Conservation (phyloP, 1,139 yeast species). For the Taphrina sp. region DNA sequence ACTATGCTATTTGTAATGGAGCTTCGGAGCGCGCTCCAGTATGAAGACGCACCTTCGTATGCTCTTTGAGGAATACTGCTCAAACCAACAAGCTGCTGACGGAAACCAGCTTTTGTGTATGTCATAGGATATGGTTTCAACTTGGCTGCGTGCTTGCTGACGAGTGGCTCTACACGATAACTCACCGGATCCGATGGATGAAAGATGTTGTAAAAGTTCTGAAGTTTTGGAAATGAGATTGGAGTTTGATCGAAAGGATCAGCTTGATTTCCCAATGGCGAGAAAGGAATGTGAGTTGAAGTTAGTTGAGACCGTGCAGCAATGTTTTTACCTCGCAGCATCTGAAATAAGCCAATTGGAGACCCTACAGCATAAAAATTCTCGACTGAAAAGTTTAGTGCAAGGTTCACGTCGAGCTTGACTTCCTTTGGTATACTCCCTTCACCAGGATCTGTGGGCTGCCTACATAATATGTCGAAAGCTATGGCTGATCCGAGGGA, state of each 20-base stretch:
- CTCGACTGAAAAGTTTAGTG: conserved; percentile 64
- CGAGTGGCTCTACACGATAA: conserved; percentile 46
- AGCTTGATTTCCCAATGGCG: conserved; percentile 14
- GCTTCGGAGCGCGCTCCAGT: conserved; percentile 43
- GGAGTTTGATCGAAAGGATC: conserved; percentile 22
- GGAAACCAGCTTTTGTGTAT: conserved; percentile 53
- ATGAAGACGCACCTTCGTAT: conserved; percentile 51
- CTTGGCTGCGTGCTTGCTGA: conserved; percentile 45
- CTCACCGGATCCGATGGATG: conserved; percentile 49
- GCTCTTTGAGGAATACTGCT: conserved; percentile 49
- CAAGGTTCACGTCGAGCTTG: conserved; percentile 4
- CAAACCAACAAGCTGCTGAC: conserved; percentile 48
- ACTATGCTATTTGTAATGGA: conserved; percentile 38
- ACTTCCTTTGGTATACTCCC: background rate
- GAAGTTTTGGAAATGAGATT: conserved; percentile 41
- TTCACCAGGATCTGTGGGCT: conserved; percentile 45
- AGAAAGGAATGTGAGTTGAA: conserved; percentile 2
- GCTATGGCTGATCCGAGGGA: conserved; percentile 86
- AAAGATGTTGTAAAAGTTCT: conserved; percentile 47
- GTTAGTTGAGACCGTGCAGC: conserved; percentile 34
- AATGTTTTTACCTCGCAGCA: conserved; percentile 40
- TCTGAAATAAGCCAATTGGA: conserved; percentile 75
- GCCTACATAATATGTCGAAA: conserved; percentile 68
- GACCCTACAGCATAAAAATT: conserved; percentile 82
- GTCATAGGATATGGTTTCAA: conserved; percentile 63